phyloP scores from a whole-genome alignment of 2,329 filamentous ascomycete species.

The Beauveria caledonica region DNA sequence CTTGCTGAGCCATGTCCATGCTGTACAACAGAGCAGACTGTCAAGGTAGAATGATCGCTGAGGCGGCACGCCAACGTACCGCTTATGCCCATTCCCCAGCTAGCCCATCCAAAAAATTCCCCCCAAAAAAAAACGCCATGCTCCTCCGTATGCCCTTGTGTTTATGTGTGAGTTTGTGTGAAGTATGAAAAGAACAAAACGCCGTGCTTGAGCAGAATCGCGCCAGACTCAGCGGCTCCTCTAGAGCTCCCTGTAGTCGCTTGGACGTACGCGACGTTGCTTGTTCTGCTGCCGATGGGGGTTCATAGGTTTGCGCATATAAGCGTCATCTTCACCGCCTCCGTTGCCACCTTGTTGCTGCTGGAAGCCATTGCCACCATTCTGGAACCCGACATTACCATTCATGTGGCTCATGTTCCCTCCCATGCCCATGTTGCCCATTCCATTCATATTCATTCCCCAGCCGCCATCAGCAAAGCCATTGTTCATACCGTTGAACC shows the following conservation, averaged over 20 bases:
- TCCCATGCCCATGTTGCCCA: slow-evolving; percentile 17
- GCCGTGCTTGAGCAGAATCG: not conserved
- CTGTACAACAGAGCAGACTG: not conserved
- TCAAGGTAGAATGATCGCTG: not conserved
- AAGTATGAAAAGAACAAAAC: slow-evolving; percentile 3
- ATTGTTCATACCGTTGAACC: slow-evolving; percentile 16
- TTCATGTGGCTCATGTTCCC: slow-evolving; percentile 23
- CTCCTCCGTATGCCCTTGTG: not conserved
- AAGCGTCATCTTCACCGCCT: slow-evolving; percentile 76
- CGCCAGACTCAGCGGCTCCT: not conserved
- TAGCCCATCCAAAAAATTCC: not conserved
- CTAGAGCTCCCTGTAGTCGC: slow-evolving; percentile 77
- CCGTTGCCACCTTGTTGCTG: slow-evolving; percentile 19
- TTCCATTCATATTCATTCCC: slow-evolving; percentile 15
- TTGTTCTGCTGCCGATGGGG: slow-evolving; percentile 82
- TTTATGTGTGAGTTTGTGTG: not conserved
- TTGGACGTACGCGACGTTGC: slow-evolving; percentile 70
- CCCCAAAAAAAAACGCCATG: slow-evolving; percentile 5
- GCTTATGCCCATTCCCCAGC: not conserved
- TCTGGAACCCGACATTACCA: slow-evolving; percentile 16
- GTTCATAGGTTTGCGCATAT: slow-evolving; percentile 93
- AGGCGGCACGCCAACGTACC: not conserved
- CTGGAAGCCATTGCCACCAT: slow-evolving; percentile 19
- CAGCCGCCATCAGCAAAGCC: slow-evolving; percentile 1
- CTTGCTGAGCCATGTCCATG: not conserved